Evolutionary conservation across 2,329 filamentous ascomycete genomes (phyloP).

Genomic region (Arthrobotrys musiformis): DNA sequence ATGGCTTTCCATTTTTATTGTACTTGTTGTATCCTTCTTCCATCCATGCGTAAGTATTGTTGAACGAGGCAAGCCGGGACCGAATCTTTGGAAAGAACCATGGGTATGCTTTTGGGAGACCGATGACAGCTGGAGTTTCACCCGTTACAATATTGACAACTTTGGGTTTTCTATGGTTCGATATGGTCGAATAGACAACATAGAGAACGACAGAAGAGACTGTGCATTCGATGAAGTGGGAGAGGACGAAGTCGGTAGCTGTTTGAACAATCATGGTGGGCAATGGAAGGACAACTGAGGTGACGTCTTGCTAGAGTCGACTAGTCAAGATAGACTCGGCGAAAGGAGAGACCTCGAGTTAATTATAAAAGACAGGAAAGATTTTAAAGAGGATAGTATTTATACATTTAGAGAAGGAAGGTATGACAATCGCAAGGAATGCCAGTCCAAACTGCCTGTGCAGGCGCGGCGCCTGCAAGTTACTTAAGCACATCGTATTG

Average conservation of each 20-base stretch:
- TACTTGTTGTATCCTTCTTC: slow-evolving; percentile 49
- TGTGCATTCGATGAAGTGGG: slow-evolving; percentile 1
- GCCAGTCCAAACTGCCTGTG: background rate
- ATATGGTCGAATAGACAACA: slow-evolving; percentile 20
- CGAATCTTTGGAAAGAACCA: slow-evolving; percentile 52
- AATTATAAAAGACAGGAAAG: background rate
- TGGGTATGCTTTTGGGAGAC: slow-evolving; percentile 34
- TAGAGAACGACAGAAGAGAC: slow-evolving; percentile 32
- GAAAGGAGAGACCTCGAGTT: too few species aligned
- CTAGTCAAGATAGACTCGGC: background rate
- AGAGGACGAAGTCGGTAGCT: slow-evolving; percentile 22
- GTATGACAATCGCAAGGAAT: slow-evolving; percentile 15
- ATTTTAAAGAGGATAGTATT: background rate
- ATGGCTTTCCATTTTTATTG: slow-evolving; percentile 47
- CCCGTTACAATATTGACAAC: slow-evolving; percentile 25
- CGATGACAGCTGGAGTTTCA: slow-evolving; percentile 59
- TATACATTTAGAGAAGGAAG: background rate
- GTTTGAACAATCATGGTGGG: slow-evolving; percentile 44
- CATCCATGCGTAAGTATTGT: slow-evolving; percentile 21
- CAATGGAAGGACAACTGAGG: background rate
- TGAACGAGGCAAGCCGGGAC: slow-evolving; percentile 22
- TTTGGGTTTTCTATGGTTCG: slow-evolving; percentile 31
- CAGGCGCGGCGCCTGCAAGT: slow-evolving; percentile 15
- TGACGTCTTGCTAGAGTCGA: slow-evolving; percentile 10
- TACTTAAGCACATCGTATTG: background rate